Conservation (phyloP, 495 filamentous ascomycete species). For the Penicillium ucsense region DNA sequence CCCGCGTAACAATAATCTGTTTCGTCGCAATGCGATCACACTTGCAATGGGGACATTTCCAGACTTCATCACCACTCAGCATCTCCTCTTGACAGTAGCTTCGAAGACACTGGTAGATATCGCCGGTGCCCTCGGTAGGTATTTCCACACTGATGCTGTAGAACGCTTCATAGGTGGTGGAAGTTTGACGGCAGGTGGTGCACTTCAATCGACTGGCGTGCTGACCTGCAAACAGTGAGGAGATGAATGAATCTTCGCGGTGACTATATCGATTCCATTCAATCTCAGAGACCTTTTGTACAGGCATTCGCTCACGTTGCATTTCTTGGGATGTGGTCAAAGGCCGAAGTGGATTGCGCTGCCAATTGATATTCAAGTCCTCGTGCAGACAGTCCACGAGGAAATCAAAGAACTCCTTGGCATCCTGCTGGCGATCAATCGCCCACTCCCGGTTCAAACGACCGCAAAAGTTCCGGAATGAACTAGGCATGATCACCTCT, state of each 20-base stretch:
- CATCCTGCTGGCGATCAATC: slow-evolving; percentile 62
- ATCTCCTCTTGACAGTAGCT: slow-evolving; percentile 61
- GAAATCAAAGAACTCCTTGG: slow-evolving; percentile 69
- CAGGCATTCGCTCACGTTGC: slow-evolving; percentile 52
- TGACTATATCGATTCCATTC: slow-evolving; percentile 66
- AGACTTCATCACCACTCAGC: slow-evolving; percentile 56
- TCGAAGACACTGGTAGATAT: slow-evolving; percentile 55
- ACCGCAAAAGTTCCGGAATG: slow-evolving; percentile 47
- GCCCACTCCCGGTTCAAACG: slow-evolving; percentile 49
- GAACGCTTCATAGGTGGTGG: slow-evolving; percentile 65
- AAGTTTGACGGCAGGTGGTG: slow-evolving; percentile 53
- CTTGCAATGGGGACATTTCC: slow-evolving; percentile 65
- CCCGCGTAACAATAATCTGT: slow-evolving; percentile 62
- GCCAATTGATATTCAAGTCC: slow-evolving; percentile 62
- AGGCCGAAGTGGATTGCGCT: slow-evolving; percentile 44
- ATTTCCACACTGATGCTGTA: slow-evolving; percentile 61
- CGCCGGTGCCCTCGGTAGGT: slow-evolving; percentile 38
- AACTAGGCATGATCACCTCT: slow-evolving; percentile 48
- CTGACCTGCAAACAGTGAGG: slow-evolving; percentile 63
- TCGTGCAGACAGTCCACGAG: slow-evolving; percentile 63
- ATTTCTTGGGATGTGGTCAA: slow-evolving; percentile 55
- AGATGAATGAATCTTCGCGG: slow-evolving; percentile 55
- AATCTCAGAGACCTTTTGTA: slow-evolving; percentile 46
- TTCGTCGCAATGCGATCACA: slow-evolving; percentile 59
- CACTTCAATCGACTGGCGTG: slow-evolving; percentile 56